Conservation (phyloP, 345 rosid genomes). For the Lepidium aucheri region DNA sequence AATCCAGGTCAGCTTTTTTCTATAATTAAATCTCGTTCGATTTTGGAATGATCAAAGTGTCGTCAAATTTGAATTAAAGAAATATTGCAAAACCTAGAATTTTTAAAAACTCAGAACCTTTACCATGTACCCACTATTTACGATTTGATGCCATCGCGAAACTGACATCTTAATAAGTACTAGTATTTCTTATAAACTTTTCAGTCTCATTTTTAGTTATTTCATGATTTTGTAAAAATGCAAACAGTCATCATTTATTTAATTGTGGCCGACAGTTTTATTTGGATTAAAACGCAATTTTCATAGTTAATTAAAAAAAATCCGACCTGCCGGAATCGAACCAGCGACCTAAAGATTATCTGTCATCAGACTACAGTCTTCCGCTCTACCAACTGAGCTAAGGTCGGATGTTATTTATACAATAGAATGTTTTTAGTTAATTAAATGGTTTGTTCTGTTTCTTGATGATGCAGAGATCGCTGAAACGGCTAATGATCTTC, state of each 20-base stretch:
- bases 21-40: background rate
- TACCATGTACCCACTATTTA: background rate
- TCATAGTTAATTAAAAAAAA: background rate
- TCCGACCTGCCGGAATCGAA: conserved; percentile 22
- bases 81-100: background rate
- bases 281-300: background rate
- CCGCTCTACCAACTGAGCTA: conserved; percentile 99
- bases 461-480: conserved; percentile 51
- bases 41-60: background rate
- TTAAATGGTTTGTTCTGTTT: background rate
- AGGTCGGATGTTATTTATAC: conserved; percentile 40
- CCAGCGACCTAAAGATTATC: conserved; percentile 15
- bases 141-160: conserved; percentile 1
- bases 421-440: rapidly evolving
- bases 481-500: conserved; percentile 56
- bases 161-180: background rate
- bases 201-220: background rate
- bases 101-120: background rate
- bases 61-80: background rate
- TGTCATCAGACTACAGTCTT: conserved; percentile 76
- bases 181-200: background rate
- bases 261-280: background rate
- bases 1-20: conserved; percentile 39
- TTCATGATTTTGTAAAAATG: background rate
- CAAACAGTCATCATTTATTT: background rate